Evolutionary conservation across 2,329 filamentous ascomycete species (phyloP), one percentile per base, ranked within the genome.

Genomic region (Plenodomus lindquistii): DNA sequence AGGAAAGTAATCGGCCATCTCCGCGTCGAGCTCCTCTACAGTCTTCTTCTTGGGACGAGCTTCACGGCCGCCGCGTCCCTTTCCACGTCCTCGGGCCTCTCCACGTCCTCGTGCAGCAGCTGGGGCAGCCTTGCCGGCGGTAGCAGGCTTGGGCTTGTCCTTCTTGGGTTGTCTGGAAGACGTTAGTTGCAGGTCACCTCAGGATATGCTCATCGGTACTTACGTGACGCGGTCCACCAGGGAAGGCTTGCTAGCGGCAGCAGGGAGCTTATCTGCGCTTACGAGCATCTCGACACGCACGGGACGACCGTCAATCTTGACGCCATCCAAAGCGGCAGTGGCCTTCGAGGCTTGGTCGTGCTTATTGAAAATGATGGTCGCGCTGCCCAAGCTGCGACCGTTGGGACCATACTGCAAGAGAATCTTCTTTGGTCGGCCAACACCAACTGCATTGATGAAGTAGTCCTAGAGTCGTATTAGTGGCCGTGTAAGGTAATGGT

Each of bases 201-300:
- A 27, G 2, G 5, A 6, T 8, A 21, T 31, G 4, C 8, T 2
- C 10, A 19, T 18, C 15, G 9, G 7, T 43, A 79, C 85, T 72
- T 84, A 88, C 85, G 84, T 83, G 62, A 96, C 86, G 63, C 94
- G 92, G 66, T 97, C 92, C 46, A 86, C 86, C 36, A 97, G 83
- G 20, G 62, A 63, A 15, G 85, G 81, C 81, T 86, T 86, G n/a
- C 88, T 84, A 37, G 85, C 75, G 34, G 89, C 81, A 55, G 84
- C 80, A 29, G 88, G 85, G 39, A 86, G 85, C 59, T 85, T 83
- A 38, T 85, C 84, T 40, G 89, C 89, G 68, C 89, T 88, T 54
- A 96, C 84, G 46, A 99, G 85, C 55, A 99, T 87, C 75, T 97
- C 93, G 65, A 99, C 91, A 87, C 93, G 96, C 79, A 99, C 93